phyloP scores from a whole-genome alignment of 108 stramenopile genomes.

The Nitzschia putrida region DNA sequence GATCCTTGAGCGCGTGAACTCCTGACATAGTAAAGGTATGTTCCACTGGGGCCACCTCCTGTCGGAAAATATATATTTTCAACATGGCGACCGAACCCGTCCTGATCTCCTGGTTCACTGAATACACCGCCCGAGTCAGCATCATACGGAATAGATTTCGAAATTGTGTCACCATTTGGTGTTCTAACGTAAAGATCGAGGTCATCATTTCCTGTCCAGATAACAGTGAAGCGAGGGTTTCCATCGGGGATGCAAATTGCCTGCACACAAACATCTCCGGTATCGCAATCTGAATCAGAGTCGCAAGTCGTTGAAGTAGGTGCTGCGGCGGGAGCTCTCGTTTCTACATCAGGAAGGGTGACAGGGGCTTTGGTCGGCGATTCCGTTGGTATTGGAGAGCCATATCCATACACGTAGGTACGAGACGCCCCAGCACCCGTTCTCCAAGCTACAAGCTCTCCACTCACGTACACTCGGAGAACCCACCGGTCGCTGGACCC shows the following conservation, averaged over 20 bases:
- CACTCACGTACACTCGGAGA: constrained; percentile 16
- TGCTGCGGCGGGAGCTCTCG: neutral
- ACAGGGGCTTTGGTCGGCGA: neutral
- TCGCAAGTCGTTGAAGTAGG: constrained; percentile 9
- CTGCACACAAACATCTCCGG: constrained; percentile 19
- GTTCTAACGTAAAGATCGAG: constrained; percentile 29
- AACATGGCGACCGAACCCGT: constrained; percentile 30
- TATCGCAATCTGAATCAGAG: constrained; percentile 17
- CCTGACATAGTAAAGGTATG: constrained; percentile 27
- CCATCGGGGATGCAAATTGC: constrained; percentile 29
- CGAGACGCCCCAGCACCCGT: constrained; percentile 23
- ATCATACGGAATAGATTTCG: constrained; percentile 32
- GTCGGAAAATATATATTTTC: constrained; percentile 36
- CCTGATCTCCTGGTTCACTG: constrained; percentile 48
- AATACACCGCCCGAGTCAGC: constrained; percentile 52
- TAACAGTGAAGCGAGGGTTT: constrained; percentile 32
- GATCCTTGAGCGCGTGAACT: constrained; percentile 16
- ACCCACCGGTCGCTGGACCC: constrained; percentile 23
- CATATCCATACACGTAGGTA: constrained; percentile 6
- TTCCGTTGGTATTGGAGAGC: neutral
- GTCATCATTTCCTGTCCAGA: constrained; percentile 33
- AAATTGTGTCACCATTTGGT: constrained; percentile 24
- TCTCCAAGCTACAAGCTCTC: constrained; percentile 12
- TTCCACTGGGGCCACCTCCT: constrained; percentile 12
- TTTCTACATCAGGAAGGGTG: neutral